Evolutionary conservation across 108 stramenopile species (phyloP).

Genomic region (Phaeodactylum tricornutum): DNA sequence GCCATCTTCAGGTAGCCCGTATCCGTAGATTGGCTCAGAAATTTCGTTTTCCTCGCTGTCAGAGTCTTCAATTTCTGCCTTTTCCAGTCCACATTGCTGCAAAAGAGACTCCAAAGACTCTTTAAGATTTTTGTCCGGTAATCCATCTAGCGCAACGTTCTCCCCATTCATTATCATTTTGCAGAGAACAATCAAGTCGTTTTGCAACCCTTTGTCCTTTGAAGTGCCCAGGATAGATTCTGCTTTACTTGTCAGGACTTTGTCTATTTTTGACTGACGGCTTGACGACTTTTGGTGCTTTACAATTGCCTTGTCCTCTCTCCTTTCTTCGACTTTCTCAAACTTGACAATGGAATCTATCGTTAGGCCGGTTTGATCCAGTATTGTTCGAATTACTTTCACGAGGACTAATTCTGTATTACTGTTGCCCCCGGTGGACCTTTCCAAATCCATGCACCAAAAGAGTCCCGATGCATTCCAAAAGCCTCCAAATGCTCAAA

Average conservation of each 20-base stretch:
- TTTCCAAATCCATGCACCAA: constrained; percentile 26
- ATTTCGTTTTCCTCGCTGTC: constrained; percentile 19
- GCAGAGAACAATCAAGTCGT: constrained; percentile 55
- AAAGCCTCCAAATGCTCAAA: constrained; percentile 14
- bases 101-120: constrained; percentile 44
- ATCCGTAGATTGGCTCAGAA: constrained; percentile 34
- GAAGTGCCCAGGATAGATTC: too few species aligned
- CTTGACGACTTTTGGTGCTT: too few species aligned
- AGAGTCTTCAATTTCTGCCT: constrained; percentile 56
- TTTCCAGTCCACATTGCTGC: constrained; percentile 44
- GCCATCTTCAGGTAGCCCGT: constrained; percentile 45
- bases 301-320: too few species aligned
- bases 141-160: constrained; percentile 57
- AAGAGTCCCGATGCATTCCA: constrained; percentile 13
- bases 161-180: constrained; percentile 51
- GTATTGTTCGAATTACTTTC: constrained; percentile 33
- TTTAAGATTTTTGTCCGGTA: constrained; percentile 54
- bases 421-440: too few species aligned
- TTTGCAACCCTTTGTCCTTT: constrained; percentile 18
- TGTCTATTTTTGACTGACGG: too few species aligned
- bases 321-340: too few species aligned
- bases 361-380: constrained; percentile 59
- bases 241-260: too few species aligned
- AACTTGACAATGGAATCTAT: constrained; percentile 40
- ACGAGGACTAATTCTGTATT: constrained; percentile 23